These are phyloP conservation scores for Acaromyces ingoldii DNA, from an alignment of 1,284 basidiomycete species.

Conservation along the genomic window DNA sequence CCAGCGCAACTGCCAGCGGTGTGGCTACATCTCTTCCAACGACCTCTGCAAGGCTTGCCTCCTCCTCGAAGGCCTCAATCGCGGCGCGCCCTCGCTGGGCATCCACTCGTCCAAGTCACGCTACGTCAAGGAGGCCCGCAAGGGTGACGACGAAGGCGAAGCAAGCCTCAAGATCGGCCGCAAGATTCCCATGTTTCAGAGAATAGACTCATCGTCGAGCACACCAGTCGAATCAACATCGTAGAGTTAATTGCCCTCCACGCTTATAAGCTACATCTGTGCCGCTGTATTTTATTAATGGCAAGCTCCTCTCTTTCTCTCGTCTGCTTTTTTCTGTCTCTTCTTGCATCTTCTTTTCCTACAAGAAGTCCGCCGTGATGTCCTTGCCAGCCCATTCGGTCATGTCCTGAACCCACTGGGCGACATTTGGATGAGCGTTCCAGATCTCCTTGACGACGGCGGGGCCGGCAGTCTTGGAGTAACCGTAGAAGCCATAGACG, in stretches of 20 bases:
- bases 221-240: too few species aligned
- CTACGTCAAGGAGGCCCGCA: neutral
- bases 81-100: constrained; percentile 41
- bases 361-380: constrained; percentile 8
- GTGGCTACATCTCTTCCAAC: constrained; percentile 49
- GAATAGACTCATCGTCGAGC: too few species aligned
- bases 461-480: constrained; percentile 19
- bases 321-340: too few species aligned
- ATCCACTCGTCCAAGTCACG: constrained; percentile 14
- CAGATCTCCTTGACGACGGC: constrained; percentile 24
- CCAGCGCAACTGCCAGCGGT: constrained; percentile 41
- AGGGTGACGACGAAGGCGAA: neutral
- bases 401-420: constrained; percentile 25
- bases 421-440: constrained; percentile 18
- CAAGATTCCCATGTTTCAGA: neutral
- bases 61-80: constrained; percentile 46
- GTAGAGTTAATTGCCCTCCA: too few species aligned
- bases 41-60: constrained; percentile 50
- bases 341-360: too few species aligned
- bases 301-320: too few species aligned
- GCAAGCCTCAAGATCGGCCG: neutral
- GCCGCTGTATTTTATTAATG: too few species aligned
- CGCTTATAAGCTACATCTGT: too few species aligned
- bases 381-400: constrained; percentile 24
- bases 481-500: constrained; percentile 34